Evolutionary conservation across 371 early-diverging fungal species (phyloP), one percentile per base, ranked within the genome.

Genomic region (Saksenaea oblongispora): DNA sequence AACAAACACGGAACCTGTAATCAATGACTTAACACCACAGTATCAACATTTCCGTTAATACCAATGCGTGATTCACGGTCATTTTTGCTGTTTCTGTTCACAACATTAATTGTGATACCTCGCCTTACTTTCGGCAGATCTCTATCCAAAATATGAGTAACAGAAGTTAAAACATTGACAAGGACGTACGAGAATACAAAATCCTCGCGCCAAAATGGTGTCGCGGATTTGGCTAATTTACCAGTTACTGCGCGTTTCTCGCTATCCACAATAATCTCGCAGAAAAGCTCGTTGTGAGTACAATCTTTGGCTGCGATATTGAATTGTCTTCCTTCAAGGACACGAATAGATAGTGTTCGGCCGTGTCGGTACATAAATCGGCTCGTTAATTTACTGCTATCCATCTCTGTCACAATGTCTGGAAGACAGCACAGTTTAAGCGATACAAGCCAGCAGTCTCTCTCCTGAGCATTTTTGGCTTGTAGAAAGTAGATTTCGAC

Each of bases 261-360:
- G 51, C 85, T 83, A 28, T 85, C 82, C n/a, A 84, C 51, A 9
- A 79, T 72, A 34, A 87, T 67, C 58, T 80, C 82, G 24, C 84
- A 74, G 47, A 77, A 82, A 0, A 75, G 58, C 18, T 76, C 76
- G 4, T 72, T 47, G 13, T 76, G 59, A 2, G 61, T 41, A 0
- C 65, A 63, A 17, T 70, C 72, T 17, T 69, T 70, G 39, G 56
- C 63, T 34, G 60, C 70, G 13, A 66, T 68, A 5, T 75, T 65
- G 17, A 87, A 63, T 0, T 74, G 73, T n/a, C 80, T 71, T 2
- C 79, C 78, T 66, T 85, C 86, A 13, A 71, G 67, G 39, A 88
- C 71, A 14, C 73, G 69, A 51, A 88, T 69, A 67, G 78, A 77
- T 51, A 88, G 66, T 34, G 76, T 76, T 42, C 86, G 74, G 44